Base-by-base conservation (phyloP, 169 alveolate species). In the Cryptosporidium baileyi region DNA sequence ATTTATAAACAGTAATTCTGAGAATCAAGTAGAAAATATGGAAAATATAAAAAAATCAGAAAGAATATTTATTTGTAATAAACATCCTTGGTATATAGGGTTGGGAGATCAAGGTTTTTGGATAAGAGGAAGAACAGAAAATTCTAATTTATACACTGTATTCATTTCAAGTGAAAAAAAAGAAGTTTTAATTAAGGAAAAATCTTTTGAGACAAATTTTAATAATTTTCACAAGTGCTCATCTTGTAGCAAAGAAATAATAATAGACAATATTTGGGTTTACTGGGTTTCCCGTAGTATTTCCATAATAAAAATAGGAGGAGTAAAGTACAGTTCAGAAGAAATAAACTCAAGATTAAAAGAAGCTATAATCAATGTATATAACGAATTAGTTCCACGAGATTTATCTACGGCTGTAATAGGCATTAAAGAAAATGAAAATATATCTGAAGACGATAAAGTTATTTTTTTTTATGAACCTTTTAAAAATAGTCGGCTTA, bases 201-300 rank as follows among this genome's bases (percentile, higher is more conserved):
- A 15, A 0, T 11, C 17, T 43, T 43, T 43, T 43, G 63, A 57
- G 13, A 9, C 22, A 8, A 36, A 34, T 17, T 24, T 6, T 22
- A 54, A 36, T 11, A 38, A 15, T 51, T 19, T 17, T 7, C 34
- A 19, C 13, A 36, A 74, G 13, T 74, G 85, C 26, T 54, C 36
- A 45, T 74, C 74, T n/a, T 74, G 85, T 57, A 9, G 38, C 5
- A 9, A 22, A 11, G 59, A 11, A 22, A 74, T 74, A 8, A 22
- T 7, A 2, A 7, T 74, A 17, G 74, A 74, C 24, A 74, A 74
- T 19, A 54, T 52, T 24, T 74, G 60, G 51, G 61, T 44, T 32
- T 89, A 44, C 47, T 89, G 92, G 92, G 54, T 80, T 32, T 49
- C 89, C n/a, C 88, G 92, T 2, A 49, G 80, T 2, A 54, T 81